Percentiles rank a stretch among this genome's conserved stretches.
phyloP scores from a whole-genome alignment of 179 eudicot species.

The Amaranthus tricolor region DNA sequence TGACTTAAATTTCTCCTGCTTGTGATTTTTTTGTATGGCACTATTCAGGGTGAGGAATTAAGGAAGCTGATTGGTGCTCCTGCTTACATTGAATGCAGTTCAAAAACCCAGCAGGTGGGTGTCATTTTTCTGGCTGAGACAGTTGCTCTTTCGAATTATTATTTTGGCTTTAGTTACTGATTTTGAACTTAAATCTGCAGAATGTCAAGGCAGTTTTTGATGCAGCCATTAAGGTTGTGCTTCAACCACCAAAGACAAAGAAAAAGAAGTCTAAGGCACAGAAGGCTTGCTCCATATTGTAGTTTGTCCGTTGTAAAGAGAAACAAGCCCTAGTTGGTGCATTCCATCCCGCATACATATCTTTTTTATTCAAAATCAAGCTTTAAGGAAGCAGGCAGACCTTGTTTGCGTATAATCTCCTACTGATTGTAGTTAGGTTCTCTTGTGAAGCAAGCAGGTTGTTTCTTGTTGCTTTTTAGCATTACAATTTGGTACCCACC shows the following conservation, averaged over 20 bases:
- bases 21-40: background rate
- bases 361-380: slow-evolving; percentile 25
- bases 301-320: slow-evolving; percentile 35
- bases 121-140: background rate
- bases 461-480: slow-evolving; percentile 37
- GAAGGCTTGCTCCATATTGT: slow-evolving; percentile 49
- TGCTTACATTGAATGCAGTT: slow-evolving; percentile 83
- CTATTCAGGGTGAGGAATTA: slow-evolving; percentile 70
- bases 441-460: slow-evolving; percentile 35
- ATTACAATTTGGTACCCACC: slow-evolving; percentile 33
- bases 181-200: slow-evolving; percentile 32
- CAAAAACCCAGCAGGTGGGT: slow-evolving; percentile 83
- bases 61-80: slow-evolving; percentile 78
- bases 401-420: slow-evolving; percentile 34
- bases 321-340: slow-evolving; percentile 29
- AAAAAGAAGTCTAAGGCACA: slow-evolving; percentile 68
- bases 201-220: slow-evolving; percentile 85
- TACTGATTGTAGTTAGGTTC: slow-evolving; percentile 33
- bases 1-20: background rate
- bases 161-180: slow-evolving; percentile 7
- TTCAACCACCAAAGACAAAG: slow-evolving; percentile 78
- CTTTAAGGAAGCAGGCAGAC: slow-evolving; percentile 49
- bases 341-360: slow-evolving; percentile 23
- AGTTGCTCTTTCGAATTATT: background rate
- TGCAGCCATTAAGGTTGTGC: slow-evolving; percentile 83